Evolutionary conservation across 2,329 filamentous ascomycete species (phyloP).

Genomic region (Zymoseptoria ardabiliae): DNA sequence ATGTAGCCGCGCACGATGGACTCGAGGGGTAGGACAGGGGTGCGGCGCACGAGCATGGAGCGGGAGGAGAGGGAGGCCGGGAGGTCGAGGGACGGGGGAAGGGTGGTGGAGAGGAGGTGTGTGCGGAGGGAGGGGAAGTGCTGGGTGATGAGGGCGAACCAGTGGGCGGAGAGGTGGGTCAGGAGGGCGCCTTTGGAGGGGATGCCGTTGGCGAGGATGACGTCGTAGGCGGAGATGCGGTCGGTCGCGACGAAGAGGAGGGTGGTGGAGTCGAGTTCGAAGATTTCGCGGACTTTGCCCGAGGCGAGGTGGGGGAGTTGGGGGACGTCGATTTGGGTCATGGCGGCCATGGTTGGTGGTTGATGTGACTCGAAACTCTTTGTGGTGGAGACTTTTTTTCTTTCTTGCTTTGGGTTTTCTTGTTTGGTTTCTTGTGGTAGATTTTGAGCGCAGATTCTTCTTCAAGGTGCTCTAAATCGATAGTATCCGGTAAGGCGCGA

Average conservation of each 20-base stretch:
- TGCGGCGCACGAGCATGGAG: conserved; percentile 68
- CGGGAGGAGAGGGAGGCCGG: conserved; percentile 47
- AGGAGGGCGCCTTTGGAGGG: conserved; percentile 61
- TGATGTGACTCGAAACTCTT: neutral
- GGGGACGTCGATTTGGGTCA: conserved; percentile 20
- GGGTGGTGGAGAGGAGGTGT: conserved; percentile 54
- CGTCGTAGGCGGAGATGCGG: conserved; percentile 92
- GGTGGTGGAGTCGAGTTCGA: conserved; percentile 59
- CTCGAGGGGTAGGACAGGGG: conserved; percentile 71
- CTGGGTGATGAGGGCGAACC: conserved; percentile 56
- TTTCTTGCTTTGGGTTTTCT: neutral
- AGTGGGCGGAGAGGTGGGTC: conserved; percentile 59
- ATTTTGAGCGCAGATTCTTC: neutral
- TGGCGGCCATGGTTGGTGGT: neutral
- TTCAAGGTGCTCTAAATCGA: too few relatives aligned
- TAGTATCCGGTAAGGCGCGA: too few relatives aligned
- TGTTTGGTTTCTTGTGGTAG: neutral
- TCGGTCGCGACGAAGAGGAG: conserved; percentile 82
- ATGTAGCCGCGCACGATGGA: conserved; percentile 87
- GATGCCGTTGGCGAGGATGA: conserved; percentile 73
- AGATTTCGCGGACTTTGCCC: conserved; percentile 77
- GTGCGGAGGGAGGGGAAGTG: conserved; percentile 53
- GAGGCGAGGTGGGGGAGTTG: conserved; percentile 45
- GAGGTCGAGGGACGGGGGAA: conserved; percentile 45
- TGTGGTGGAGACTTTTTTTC: neutral